Evolutionary conservation across 169 alveolate genomes (phyloP).

Genomic region (Toxoplasma gondii): DNA sequence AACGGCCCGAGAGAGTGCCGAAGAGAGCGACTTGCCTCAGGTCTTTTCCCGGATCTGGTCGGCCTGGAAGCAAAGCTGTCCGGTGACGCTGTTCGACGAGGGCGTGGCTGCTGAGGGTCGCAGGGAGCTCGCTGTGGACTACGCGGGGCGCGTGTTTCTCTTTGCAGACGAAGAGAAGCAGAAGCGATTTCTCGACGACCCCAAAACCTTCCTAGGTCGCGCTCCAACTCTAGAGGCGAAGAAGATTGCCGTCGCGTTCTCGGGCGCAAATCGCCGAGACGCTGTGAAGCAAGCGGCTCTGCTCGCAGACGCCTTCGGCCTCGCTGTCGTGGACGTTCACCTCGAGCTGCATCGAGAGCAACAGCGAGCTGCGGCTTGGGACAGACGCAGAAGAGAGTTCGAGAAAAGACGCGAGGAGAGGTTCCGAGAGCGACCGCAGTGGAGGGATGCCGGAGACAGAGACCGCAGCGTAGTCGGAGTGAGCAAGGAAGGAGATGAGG

Average conservation of each 20-base stretch:
- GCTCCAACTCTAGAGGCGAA: neutral
- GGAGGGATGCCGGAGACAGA: neutral
- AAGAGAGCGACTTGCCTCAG: neutral
- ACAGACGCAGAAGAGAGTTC: neutral
- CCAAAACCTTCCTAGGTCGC: neutral
- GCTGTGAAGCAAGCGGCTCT: neutral
- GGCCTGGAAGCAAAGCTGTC: neutral
- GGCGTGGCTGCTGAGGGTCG: neutral
- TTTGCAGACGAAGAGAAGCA: neutral
- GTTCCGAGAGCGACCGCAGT: neutral
- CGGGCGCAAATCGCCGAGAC: neutral
- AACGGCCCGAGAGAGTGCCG: neutral
- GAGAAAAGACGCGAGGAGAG: neutral
- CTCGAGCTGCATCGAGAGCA: neutral
- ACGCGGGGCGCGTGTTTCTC: conserved; percentile 11
- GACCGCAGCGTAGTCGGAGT: neutral
- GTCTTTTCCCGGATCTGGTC: neutral
- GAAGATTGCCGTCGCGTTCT: neutral
- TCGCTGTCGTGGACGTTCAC: neutral
- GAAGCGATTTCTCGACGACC: conserved; percentile 17
- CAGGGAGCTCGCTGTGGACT: neutral
- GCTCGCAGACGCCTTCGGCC: neutral
- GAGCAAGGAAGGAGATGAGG: neutral
- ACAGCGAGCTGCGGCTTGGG: neutral
- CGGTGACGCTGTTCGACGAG: conserved; percentile 4